Evolutionary conservation across 805 yeast genomes (phyloP).

Genomic region (Wickerhamiella vanderwaltii): DNA sequence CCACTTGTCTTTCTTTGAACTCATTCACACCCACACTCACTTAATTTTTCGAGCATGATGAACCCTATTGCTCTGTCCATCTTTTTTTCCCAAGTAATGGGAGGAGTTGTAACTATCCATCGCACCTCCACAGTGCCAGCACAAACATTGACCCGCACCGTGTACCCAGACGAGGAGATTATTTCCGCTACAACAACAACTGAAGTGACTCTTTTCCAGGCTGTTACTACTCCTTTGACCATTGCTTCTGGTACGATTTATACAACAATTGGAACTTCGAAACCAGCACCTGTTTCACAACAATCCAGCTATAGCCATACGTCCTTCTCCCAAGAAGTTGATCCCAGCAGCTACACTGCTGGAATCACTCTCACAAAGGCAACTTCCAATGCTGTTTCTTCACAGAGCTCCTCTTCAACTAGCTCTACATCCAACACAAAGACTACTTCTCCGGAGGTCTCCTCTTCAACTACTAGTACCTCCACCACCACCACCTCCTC

Average conservation of each 20-base stretch:
- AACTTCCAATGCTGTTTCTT: background rate
- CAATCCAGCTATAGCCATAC: conserved; percentile 24
- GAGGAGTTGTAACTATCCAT: conserved; percentile 9
- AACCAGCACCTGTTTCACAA: conserved; percentile 27
- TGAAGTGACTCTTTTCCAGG: conserved; percentile 24
- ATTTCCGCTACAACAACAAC: conserved; percentile 18
- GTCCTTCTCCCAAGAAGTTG: conserved; percentile 23
- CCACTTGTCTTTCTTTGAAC: too few relatives aligned
- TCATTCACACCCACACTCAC: too few relatives aligned
- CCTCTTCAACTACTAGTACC: too few relatives aligned
- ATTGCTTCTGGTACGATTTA: conserved; percentile 25
- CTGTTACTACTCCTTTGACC: conserved; percentile 25
- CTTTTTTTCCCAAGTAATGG: conserved; percentile 3
- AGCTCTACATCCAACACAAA: background rate
- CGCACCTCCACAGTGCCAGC: conserved; percentile 4
- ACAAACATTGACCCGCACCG: conserved; percentile 7
- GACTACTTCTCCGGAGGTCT: background rate
- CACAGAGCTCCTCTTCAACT: background rate
- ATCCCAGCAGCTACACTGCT: conserved; percentile 26
- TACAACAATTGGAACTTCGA: conserved; percentile 25
- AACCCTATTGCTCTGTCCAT: conserved; percentile 6
- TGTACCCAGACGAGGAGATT: conserved; percentile 14
- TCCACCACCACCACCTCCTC: conserved; percentile 9
- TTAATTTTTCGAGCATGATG: conserved; percentile 3
- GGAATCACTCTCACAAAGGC: conserved; percentile 13